phyloP scores from a whole-genome alignment of 441 rosid species.

The Oxalis stricta region DNA sequence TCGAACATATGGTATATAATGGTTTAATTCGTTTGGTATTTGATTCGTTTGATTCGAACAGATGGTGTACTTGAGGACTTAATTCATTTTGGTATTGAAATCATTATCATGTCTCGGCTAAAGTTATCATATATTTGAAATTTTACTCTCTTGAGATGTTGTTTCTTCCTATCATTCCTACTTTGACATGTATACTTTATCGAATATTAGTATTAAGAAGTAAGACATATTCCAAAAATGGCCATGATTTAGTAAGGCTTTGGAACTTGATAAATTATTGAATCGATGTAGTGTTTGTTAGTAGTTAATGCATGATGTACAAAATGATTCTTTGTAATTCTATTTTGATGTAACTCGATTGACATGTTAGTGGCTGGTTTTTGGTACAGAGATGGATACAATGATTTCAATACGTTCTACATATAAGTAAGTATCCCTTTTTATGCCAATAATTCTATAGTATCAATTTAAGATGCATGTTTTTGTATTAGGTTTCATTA shows the following conservation, averaged over 20 bases:
- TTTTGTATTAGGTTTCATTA: background rate
- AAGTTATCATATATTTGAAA: background rate
- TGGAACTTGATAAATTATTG: too few relatives aligned
- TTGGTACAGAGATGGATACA: slow-evolving; percentile 92
- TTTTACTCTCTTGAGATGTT: too few relatives aligned
- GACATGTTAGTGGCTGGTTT: slow-evolving; percentile 3
- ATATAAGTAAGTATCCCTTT: slow-evolving; percentile 71
- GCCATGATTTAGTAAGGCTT: too few relatives aligned
- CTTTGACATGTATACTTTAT: background rate
- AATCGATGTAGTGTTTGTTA: background rate
- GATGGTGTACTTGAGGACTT: too few relatives aligned
- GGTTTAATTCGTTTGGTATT: too few relatives aligned
- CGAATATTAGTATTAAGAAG: too few relatives aligned
- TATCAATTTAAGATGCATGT: background rate
- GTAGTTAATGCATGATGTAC: background rate
- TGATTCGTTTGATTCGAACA: too few relatives aligned
- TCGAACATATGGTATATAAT: too few relatives aligned
- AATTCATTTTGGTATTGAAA: slow-evolving; percentile 8
- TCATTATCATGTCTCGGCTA: too few relatives aligned
- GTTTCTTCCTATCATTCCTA: too few relatives aligned
- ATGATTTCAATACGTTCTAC: slow-evolving; percentile 98
- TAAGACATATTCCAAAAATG: too few relatives aligned
- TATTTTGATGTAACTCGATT: slow-evolving; percentile 3
- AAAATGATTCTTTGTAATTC: background rate
- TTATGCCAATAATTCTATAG: too few relatives aligned